Base-by-base conservation (phyloP, 2,329 filamentous ascomycete genomes). In the Apiospora hydei region DNA sequence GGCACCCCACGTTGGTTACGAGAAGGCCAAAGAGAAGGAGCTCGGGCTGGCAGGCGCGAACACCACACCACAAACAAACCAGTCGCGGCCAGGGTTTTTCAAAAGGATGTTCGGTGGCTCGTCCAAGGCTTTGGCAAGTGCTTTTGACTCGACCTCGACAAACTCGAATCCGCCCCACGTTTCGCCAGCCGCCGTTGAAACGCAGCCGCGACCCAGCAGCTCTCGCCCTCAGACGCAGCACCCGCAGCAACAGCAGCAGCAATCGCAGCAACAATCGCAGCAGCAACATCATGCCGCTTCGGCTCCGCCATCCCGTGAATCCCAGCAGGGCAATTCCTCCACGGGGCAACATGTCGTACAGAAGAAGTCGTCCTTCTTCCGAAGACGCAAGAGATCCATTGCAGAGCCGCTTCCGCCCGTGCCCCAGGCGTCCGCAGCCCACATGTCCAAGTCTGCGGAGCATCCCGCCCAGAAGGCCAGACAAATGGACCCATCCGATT, bases 361-460 rank as follows among this genome's bases (percentile, higher is more conserved):
- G 77, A 98, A 98, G 85, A 98, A 98, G 82, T 97, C 96, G 0
- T 96, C 94, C 0, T 98, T 99, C 84, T 98, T 98, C 84, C 90
- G 96, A 74, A 89, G 96, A 73, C 90, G 95, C 74, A 98, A 98
- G 88, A 97, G 96, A 88, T 98, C 95, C 6, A 83, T 94, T 46
- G 89, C 90, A 18, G 95, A 97, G 74, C 90, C 92, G 46, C 90
- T 92, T 11, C 82, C 91, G 43, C 88, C 88, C 0, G 77, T 82
- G 44, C 87, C 81, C 64, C 81, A 75, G 53, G 70, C 75, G 66
- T 78, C 70, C 49, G 72, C 76, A 41, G 77, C 77, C 66, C 71
- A 78, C 11, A 71, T 41, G n/a, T 76, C 75, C 53, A 69, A 72
- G 18, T 75, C 75, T 34, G 75, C 77, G 34, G 57, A 64, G 34